Base-by-base conservation (phyloP, 495 filamentous ascomycete genomes). In the Apodospora peruviana region DNA sequence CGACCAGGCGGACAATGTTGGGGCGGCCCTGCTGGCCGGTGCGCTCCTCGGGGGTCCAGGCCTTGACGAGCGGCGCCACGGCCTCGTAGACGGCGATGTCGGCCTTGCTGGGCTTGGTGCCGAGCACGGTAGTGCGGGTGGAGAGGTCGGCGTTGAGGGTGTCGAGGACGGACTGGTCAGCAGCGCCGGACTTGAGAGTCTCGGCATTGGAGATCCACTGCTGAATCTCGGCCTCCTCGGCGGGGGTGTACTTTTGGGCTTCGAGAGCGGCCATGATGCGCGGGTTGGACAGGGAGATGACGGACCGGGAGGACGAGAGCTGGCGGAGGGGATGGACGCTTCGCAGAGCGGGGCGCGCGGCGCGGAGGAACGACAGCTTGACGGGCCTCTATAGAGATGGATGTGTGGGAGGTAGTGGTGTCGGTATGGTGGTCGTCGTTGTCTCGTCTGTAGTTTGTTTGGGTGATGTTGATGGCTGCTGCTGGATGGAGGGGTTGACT, bases 21-120 rank as follows among this genome's bases (percentile, higher is more conserved):
- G 93, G 90, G 62, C 83, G 86, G 46, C 93, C 93, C 40, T 89
- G 75, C 73, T 96, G 81, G 27, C 93, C 93, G 5, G 93, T 95
- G 57, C 87, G 82, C 76, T 96, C 80, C 74, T 96, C 90, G 35
- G 86, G 70, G 5, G 78, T 77, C 91, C 91, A 96, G 49, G 77
- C 76, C 60, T 83, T 80, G 47, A 96, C 88, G 3, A 84, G 55
- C 17, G 91, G 86, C 18, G 85, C 87, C 17, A 96, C 71, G 36
- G 86, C 74, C 55, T 89, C 77, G 71, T 95, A 98, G 45, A 91
- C 76, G 47, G 87, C 87, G 43, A 95, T 71, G 61, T 98, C 93
- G 46, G 91, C 93, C 61, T 90, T 80, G 45, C 87, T 93, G 40
- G 91, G 87, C 74, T 96, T 96, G 65, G 80, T 79, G 52, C 91